Evolutionary conservation across 2,329 filamentous ascomycete species (phyloP), one percentile per base, ranked within the genome.

Genomic region (Colletotrichum sp.): DNA sequence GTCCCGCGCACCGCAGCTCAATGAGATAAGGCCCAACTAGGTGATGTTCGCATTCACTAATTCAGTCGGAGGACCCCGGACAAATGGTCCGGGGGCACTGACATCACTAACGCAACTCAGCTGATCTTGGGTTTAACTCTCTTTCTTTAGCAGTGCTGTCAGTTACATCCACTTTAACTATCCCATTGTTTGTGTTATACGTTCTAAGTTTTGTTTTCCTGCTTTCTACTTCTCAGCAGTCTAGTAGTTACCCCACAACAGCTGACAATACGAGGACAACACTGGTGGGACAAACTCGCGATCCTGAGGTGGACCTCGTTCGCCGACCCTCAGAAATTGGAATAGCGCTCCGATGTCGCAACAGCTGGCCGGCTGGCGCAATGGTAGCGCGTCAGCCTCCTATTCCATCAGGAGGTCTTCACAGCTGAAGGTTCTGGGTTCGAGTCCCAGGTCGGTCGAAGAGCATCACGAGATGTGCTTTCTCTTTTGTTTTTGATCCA

Each of bases 371-470:
- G 73, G 73, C 70, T 75, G 73, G 73, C 70, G 69, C 71, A 75
- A 75, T 75, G 73, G 73, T 75, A 75, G 70, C 69, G 73, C 70
- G 70, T 75, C 73, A 71, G 73, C 71, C 73, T 75, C 73, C 73
- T 75, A 75, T 5, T 10, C 36, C 25, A 13, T 25, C 2, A 18
- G 36, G 56, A 55, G 25, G 2, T 10, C 12, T 18, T 13, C 25
- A 15, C 28, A 75, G 71, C 73, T 71, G 73, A 75, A 75, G 73
- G 70, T 75, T 75, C 62, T 75, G 73, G 73, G 73, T 75, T 75
- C 73, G 73, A 75, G 73, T 75, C 73, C 73, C 73, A 73, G 62
- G 70, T 75, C 32, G 73, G 73, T 73, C 73, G 67, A 16, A 28
- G 30, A 36, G 30, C 9, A 3, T 15, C 8, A 34, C 8, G 0